Base-by-base conservation (phyloP, 2,329 filamentous ascomycete genomes). In the Akanthomyces uredinophilus region DNA sequence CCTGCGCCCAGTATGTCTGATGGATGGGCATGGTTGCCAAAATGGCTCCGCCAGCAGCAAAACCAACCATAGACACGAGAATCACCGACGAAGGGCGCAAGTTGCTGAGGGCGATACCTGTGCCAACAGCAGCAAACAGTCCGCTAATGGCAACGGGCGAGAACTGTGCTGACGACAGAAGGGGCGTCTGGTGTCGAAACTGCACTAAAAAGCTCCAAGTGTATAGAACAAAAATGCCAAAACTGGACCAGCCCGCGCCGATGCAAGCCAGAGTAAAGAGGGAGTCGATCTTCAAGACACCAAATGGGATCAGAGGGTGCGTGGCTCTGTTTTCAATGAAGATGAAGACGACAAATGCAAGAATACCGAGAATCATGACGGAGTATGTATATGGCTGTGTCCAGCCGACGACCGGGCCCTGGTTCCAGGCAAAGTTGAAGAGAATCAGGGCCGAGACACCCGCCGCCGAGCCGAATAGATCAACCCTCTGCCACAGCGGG, bases 401-500 rank as follows among this genome's bases (percentile, higher is more conserved):
- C 85, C 85, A 88, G 1, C 83, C 83, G 2, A 79, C 81, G 0
- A 81, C 73, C 1, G 83, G 79, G 0, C 79, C 84, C 68, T 88
- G 83, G 65, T 86, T 87, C 82, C 83, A 87, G 1, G 84, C 82
- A 65, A 88, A 82, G 67, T 86, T 86, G 70, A 87, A 77, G 11
- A 88, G 71, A 0, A 85, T 76, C 24, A 88, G 74, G 0, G 78
- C 81, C 0, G 74, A 73, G 24, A 87, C 76, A 1, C 84, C 84
- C 1, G 70, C 65, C 20, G 71, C 44, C 16, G 71, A 70, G 4
- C 75, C 75, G 2, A 69, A 68, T 16, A 74, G 60, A 60, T 78
- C 77, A 13, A 77, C 64, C 11, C 68, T 66, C 20, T 63, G 51
- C 55, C 70, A 60, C 1, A 66, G 14, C 13, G 22, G 32, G 44